Conservation (phyloP, 768 basidiomycete species). For the Sistotremastrum niveocremeum region DNA sequence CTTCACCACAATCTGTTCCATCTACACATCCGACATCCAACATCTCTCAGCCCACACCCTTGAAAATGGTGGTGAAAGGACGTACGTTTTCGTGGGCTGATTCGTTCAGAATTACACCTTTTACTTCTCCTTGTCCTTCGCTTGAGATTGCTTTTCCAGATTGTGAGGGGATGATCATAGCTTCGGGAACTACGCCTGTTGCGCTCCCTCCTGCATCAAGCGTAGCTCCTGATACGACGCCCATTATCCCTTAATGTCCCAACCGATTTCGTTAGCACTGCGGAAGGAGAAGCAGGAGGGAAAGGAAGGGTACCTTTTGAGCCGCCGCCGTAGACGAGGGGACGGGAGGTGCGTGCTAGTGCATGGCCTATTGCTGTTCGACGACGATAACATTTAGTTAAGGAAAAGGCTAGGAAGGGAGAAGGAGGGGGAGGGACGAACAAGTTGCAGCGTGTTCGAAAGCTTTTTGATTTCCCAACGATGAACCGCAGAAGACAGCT, state of each 20-base stretch:
- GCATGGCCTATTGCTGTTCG: conserved; percentile 61
- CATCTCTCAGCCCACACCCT: background rate
- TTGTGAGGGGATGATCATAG: conserved; percentile 61
- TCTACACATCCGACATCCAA: background rate
- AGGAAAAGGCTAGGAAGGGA: background rate
- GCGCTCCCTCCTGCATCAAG: conserved; percentile 56
- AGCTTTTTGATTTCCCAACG: conserved; percentile 44
- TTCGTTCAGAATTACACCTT: conserved; percentile 16
- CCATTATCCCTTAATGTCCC: conserved; percentile 75
- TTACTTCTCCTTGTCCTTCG: conserved; percentile 7
- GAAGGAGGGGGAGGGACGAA: conserved; percentile 22
- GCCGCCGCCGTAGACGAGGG: conserved; percentile 83
- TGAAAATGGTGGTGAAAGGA: background rate
- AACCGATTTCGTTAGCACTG: no score
- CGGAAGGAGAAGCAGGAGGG: no score
- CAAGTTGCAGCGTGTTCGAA: conserved; percentile 59
- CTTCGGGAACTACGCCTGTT: conserved; percentile 66
- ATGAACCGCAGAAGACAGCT: conserved; percentile 82
- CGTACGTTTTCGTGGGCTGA: conserved; percentile 23
- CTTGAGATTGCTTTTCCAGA: conserved; percentile 26
- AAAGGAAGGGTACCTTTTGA: no score
- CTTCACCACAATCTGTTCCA: conserved; percentile 47
- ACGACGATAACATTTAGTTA: background rate
- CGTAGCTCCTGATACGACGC: conserved; percentile 53
- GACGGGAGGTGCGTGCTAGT: conserved; percentile 41